Evolutionary conservation across 139 green algal genomes (phyloP).

Genomic region (Volvox reticuliferus): DNA sequence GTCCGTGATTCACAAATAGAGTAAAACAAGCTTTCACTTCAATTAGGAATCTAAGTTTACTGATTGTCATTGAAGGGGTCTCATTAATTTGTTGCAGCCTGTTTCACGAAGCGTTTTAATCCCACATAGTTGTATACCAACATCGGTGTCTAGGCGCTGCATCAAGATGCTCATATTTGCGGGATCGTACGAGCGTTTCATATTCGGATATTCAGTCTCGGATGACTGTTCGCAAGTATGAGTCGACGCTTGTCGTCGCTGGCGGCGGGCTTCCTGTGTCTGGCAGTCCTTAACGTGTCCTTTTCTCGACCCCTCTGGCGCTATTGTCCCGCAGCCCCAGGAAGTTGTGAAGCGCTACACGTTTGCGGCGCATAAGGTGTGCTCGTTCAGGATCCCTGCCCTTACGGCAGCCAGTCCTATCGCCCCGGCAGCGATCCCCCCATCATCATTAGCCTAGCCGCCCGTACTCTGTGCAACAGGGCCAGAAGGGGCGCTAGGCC

Average conservation of each 20-base stretch:
- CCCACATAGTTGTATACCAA: neutral
- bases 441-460: no score
- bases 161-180: slow-evolving; percentile 64
- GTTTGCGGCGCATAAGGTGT: slow-evolving; percentile 73
- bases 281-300: neutral
- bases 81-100: no score
- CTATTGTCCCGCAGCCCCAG: neutral
- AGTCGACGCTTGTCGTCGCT: neutral
- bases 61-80: no score
- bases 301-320: neutral
- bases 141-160: neutral
- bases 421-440: no score
- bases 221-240: slow-evolving; percentile 24
- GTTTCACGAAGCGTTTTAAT: no score
- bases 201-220: slow-evolving; percentile 74
- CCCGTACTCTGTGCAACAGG: no score
- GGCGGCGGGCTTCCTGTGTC: neutral
- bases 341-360: slow-evolving; percentile 65
- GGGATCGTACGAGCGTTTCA: slow-evolving; percentile 88
- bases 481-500: no score
- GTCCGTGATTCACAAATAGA: no score
- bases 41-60: no score
- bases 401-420: no score
- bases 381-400: neutral
- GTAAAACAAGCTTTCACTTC: no score